Evolutionary conservation across 805 yeast genomes (phyloP), one percentile per base, ranked within the genome.

Genomic region (Grigorovia jiainica): DNA sequence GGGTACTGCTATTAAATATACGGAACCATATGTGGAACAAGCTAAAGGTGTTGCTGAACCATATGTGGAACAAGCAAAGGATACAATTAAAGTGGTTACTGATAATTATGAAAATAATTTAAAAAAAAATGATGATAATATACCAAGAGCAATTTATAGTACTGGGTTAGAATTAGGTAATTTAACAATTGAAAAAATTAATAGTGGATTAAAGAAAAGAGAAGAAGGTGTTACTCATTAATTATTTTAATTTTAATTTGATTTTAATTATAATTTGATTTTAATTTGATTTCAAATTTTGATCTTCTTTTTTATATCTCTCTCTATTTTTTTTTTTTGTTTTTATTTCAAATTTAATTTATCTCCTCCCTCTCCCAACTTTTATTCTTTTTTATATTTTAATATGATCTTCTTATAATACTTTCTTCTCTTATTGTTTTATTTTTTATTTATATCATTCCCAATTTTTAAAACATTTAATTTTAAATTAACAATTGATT

Each of bases 151-250:
- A 4, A 43, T 60, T 16, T 52, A 58, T 10, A 47, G 56, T 21
- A 60, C 65, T 3, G 62, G 65, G 19, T 45, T 52, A 20, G 63
- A 60, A 19, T 40, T 60, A 17, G 61, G 60, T 42, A 48, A 48
- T 19, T 25, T 48, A 37, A 59, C 64, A 7, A 35, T 59, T 2
- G 58, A 53, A 31, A 58, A 55, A 41, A 38, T 60, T 17, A 58
- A 53, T 41, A 43, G 23, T 16, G 31, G 31, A 13, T 27, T 27
- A 13, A 27, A 27, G 15, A 27, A 13, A 13, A 27, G 31, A 27
- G 31, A 27, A 13, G 15, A 27, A 27, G n/a, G 16, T 11, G 31
- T 13, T 13, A 27, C 31, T 27, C n/a, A 27, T 13, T 27, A 13
- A 27, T 27, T 10, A 27, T n/a, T n/a, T n/a, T n/a, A 27, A 27